Evolutionary conservation across 176 grass and related monocot species (phyloP), one percentile per base, ranked within the genome.

Genomic region (Paspalum notatum): DNA sequence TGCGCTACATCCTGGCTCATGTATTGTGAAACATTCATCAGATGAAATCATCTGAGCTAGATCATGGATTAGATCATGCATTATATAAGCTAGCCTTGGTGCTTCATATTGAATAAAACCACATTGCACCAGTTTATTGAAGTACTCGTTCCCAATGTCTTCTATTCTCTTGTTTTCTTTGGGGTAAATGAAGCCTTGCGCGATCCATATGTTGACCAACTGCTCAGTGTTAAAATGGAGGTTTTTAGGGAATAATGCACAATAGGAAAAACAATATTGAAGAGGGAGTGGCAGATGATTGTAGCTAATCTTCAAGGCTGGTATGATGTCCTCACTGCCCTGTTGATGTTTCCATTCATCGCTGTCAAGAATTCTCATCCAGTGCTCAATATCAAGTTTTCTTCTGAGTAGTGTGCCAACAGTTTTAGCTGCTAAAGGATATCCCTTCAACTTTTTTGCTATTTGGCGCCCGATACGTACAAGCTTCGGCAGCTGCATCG

Each of bases 351-450:
- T 67, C 82, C 82, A 84, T 45, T 62, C 44, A 40, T 76, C 60
- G 20, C 45, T 84, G 13, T 76, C 58, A 44, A 62, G 13, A 47
- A 84, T 22, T 53, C 42, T 22, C 10, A 0, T 68, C 82, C 82
- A 84, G 25, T 84, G 41, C 15, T 53, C 63, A n/a, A 14, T 59
- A 57, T 75, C 71, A 37, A 64, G 44, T 24, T 76, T 84, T 16
- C 13, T 42, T 40, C 15, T 76, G 13, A 84, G 27, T 42, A 76
- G 9, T 43, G 25, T 24, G 20, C 82, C 82, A 5, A 84, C 62
- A 15, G 22, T 44, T 84, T 84, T 84, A 57, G 82, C 82, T 38
- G 82, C 82, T 32, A 84, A 76, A 21, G 82, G 82, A 15, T 52
- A 68, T 26, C 70, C 70, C 6, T 62, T 52, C 55, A 84, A 21